Conservation (phyloP, 768 basidiomycete genomes). For the Rhodotorula kratochvilovae region DNA sequence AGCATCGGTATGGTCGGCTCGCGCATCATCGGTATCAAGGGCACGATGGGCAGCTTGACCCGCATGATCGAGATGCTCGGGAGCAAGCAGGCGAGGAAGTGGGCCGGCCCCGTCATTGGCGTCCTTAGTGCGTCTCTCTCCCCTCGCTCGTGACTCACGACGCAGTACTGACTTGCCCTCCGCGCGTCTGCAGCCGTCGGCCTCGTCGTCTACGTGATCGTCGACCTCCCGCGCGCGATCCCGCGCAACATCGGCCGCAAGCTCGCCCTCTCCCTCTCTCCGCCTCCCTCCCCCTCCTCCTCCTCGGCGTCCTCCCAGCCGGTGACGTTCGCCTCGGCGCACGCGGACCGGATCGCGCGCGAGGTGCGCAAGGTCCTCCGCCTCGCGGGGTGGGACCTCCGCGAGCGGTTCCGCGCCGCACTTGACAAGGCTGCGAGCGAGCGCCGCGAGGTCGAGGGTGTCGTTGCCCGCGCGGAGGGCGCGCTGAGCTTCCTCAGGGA, state of each 20-base stretch:
- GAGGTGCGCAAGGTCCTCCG: slow-evolving; percentile 93
- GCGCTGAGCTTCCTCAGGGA: slow-evolving; percentile 68
- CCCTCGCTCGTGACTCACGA: no score
- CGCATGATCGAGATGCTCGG: slow-evolving; percentile 72
- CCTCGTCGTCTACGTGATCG: slow-evolving; percentile 69
- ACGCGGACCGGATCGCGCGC: slow-evolving; percentile 65
- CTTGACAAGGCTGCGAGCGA: slow-evolving; percentile 75
- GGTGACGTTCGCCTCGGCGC: slow-evolving; percentile 44
- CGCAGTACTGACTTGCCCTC: not conserved
- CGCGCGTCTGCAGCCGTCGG: slow-evolving; percentile 55
- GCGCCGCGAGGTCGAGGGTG: slow-evolving; percentile 52
- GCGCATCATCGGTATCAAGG: slow-evolving; percentile 77
- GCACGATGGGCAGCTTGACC: slow-evolving; percentile 77
- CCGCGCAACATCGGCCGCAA: slow-evolving; percentile 84
- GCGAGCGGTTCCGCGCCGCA: slow-evolving; percentile 70
- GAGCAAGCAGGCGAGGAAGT: slow-evolving; percentile 67
- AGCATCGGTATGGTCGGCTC: slow-evolving; percentile 52
- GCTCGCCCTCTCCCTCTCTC: slow-evolving; percentile 60
- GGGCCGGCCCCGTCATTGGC: slow-evolving; percentile 81
- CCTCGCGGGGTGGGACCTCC: slow-evolving; percentile 82
- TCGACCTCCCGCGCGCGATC: slow-evolving; percentile 81
- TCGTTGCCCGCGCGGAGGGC: slow-evolving; percentile 64
- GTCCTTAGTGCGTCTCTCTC: slow-evolving; percentile 52
- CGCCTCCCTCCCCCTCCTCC: not conserved
- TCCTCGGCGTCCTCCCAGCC: not conserved